Conservation (phyloP, 495 filamentous ascomycete genomes). For the Jackrogersella minutella region DNA sequence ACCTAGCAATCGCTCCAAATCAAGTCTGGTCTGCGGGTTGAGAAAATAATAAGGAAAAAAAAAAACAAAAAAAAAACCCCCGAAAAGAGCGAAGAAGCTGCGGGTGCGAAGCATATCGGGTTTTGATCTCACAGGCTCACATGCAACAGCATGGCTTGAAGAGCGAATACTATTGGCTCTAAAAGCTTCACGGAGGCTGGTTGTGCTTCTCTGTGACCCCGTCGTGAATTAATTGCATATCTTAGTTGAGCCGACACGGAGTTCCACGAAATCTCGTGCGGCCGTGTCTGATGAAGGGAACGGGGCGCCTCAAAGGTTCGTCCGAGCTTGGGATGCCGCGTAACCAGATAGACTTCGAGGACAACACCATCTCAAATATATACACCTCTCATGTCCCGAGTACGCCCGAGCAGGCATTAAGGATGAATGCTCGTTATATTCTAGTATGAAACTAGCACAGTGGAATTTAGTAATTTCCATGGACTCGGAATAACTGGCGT, state of each 20-base stretch:
- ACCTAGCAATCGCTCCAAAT: neutral
- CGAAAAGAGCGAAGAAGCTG: constrained; percentile 20
- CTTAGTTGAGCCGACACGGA: constrained; percentile 36
- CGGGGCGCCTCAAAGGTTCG: constrained; percentile 24
- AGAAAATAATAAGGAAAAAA: constrained; percentile 1
- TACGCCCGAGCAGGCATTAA: neutral
- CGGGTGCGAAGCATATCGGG: constrained; percentile 32
- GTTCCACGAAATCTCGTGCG: constrained; percentile 38
- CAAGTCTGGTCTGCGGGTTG: neutral
- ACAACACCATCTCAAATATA: neutral
- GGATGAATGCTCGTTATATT: neutral
- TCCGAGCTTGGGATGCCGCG: constrained; percentile 29
- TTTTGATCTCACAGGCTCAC: constrained; percentile 29
- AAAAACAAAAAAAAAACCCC: too few relatives aligned
- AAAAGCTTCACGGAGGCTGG: constrained; percentile 13
- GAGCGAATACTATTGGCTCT: constrained; percentile 19
- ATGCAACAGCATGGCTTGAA: constrained; percentile 25
- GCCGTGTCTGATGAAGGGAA: constrained; percentile 10
- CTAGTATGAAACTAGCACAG: neutral
- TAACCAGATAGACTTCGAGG: constrained; percentile 11
- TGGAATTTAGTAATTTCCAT: constrained; percentile 6
- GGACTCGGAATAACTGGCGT: constrained; percentile 19
- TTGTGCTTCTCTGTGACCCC: constrained; percentile 28
- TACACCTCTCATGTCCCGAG: constrained; percentile 5
- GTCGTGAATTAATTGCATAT: constrained; percentile 34